Percentiles rank a stretch among this genome's conserved stretches.
These are phyloP conservation scores for Grosmannia huntii DNA, from an alignment of 2,329 filamentous ascomycete genomes.

Conservation along the genomic window DNA sequence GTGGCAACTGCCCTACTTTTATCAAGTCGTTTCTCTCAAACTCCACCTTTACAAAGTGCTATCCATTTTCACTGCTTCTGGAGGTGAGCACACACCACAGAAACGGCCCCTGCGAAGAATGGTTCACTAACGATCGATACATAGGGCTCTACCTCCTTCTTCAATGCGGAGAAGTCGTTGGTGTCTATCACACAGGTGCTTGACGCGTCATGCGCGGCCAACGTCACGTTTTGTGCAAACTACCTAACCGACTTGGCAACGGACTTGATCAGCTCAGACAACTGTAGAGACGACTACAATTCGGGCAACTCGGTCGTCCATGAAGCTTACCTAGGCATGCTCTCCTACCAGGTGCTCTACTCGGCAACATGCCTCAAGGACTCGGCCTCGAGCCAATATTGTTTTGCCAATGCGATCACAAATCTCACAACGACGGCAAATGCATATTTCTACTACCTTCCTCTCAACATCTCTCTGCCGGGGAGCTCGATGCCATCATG, in stretches of 20 bases:
- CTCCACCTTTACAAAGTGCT: constrained; percentile 57
- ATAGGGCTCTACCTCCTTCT: constrained; percentile 74
- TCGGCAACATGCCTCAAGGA: constrained; percentile 68
- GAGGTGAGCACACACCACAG: constrained; percentile 39
- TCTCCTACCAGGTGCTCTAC: constrained; percentile 67
- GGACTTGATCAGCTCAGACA: constrained; percentile 45
- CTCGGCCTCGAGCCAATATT: constrained; percentile 53
- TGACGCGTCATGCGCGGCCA: constrained; percentile 61
- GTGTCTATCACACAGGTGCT: constrained; percentile 64
- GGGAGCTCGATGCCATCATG: constrained; percentile 59
- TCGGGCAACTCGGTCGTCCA: constrained; percentile 56
- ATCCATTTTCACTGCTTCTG: constrained; percentile 74
- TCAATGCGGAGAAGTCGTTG: constrained; percentile 60
- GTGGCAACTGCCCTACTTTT: constrained; percentile 50
- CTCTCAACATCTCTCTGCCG: constrained; percentile 61
- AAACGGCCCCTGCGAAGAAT: background rate
- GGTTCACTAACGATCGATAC: background rate
- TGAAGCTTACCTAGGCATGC: constrained; percentile 62
- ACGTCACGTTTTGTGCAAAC: constrained; percentile 50
- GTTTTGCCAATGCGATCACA: constrained; percentile 72
- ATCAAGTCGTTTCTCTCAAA: constrained; percentile 55
- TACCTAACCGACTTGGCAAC: constrained; percentile 53
- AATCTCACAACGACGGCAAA: constrained; percentile 59
- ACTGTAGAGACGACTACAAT: constrained; percentile 61
- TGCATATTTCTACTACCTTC: constrained; percentile 74